Evolutionary conservation across 208 protist species (phyloP).

Genomic region (Trypanosoma rangeli): DNA sequence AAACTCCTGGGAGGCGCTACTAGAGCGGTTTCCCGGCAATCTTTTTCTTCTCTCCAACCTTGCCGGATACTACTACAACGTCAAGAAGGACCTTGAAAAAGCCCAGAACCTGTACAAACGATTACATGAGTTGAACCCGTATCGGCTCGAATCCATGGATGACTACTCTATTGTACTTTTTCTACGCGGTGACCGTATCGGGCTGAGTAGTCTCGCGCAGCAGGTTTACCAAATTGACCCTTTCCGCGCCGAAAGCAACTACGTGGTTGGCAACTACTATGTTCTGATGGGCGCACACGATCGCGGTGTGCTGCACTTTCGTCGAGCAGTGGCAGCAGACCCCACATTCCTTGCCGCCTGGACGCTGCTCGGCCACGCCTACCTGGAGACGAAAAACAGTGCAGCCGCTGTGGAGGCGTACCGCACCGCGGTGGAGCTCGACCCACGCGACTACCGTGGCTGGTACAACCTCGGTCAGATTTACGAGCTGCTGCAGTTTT

Average conservation of each 20-base stretch:
- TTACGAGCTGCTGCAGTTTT: conserved; percentile 96
- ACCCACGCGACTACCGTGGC: conserved; percentile 93
- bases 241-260: conserved; percentile 96
- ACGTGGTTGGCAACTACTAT: conserved; percentile 98
- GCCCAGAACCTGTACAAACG: conserved; percentile 87
- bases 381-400: conserved; percentile 96
- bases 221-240: conserved; percentile 90
- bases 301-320: conserved; percentile 95
- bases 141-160: conserved; percentile 92
- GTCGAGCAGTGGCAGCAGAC: conserved; percentile 88
- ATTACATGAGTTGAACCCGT: conserved; percentile 82
- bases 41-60: conserved; percentile 77
- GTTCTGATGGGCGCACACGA: conserved; percentile 93
- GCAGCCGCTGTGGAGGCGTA: conserved; percentile 95
- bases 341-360: conserved; percentile 92
- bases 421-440: conserved; percentile 91
- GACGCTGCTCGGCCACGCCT: conserved; percentile 98
- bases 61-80: conserved; percentile 88
- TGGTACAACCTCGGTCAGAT: conserved; percentile 98
- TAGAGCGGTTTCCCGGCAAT: conserved; percentile 62
- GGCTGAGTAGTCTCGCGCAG: conserved; percentile 93
- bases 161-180: conserved; percentile 98
- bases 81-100: conserved; percentile 77
- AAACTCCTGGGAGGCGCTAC: conserved; percentile 68
- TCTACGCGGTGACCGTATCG: conserved; percentile 84